phyloP scores from a whole-genome alignment of 2,329 filamentous ascomycete species.

The Atkinsonella texensis region DNA sequence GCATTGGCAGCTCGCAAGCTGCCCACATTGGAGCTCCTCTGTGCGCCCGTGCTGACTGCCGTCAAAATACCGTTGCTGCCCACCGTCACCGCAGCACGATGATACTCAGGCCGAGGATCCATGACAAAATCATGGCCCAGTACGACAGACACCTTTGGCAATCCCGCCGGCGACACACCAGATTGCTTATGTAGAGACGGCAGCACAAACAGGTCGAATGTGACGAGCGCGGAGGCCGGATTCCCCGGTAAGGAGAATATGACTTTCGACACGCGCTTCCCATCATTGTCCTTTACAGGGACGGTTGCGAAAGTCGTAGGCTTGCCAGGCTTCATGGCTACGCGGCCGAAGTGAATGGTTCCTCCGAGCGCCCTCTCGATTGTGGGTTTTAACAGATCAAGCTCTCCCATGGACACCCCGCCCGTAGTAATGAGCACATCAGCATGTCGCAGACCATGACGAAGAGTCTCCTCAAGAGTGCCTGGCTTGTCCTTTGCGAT shows the following conservation, averaged over 20 bases:
- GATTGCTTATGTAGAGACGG: conserved; percentile 69
- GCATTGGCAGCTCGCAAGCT: conserved; percentile 86
- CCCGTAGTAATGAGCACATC: conserved; percentile 87
- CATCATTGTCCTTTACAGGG: conserved; percentile 47
- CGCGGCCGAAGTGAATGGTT: conserved; percentile 90
- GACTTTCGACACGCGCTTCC: conserved; percentile 49
- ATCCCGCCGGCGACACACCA: conserved; percentile 54
- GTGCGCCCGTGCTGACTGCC: conserved; percentile 75
- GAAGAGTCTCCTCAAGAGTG: conserved; percentile 64
- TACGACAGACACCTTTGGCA: conserved; percentile 60
- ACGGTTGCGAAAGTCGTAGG: conserved; percentile 94
- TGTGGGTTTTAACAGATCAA: conserved; percentile 91
- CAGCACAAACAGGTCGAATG: conserved; percentile 87
- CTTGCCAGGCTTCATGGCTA: conserved; percentile 96
- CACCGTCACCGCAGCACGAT: conserved; percentile 64
- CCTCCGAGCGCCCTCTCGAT: conserved; percentile 83
- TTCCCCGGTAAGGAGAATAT: conserved; percentile 92
- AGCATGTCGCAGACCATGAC: conserved; percentile 58
- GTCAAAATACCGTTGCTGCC: conserved; percentile 54
- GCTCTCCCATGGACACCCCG: conserved; percentile 94
- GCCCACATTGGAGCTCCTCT: conserved; percentile 80
- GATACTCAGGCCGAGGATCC: conserved; percentile 80
- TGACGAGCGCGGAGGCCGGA: conserved; percentile 84
- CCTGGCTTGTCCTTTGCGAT: conserved; percentile 67
- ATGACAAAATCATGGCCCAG: conserved; percentile 61